Base-by-base conservation (phyloP, 2,329 filamentous ascomycete species). In the Knoxdaviesia proteae region DNA sequence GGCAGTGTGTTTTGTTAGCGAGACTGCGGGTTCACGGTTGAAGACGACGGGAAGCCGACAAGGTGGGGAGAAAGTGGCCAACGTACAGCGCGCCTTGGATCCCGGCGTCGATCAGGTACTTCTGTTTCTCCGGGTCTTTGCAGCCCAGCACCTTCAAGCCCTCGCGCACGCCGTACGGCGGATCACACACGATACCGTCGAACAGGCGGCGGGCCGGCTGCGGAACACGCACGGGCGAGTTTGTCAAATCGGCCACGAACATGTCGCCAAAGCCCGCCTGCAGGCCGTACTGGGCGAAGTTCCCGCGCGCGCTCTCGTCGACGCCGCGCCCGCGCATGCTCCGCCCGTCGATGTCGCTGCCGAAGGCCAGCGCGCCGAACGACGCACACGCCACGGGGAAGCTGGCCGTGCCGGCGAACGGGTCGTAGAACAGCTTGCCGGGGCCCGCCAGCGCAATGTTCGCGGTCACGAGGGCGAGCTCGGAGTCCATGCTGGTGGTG, bases 401-500 rank as follows among this genome's bases (percentile, higher is more conserved):
- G 43, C 84, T 88, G 5, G 88, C 90, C 0, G 90, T 96, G 5
- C 90, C 90, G 46, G 90, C 86, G 54, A 98, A 98, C 0, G 90
- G 90, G 51, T 98, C 90, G 53, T 88, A 94, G 52, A 93, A 83
- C 2, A 96, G 56, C 54, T 83, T 92, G 0, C 84, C 88, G 0
- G 86, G 81, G 0, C 65, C 77, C 0, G 86, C 86, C 9, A 83
- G 72, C 0, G 84, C 83, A 50, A 98, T 76, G 54, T 96, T 98
- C 2, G 88, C 90, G 0, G 87, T 94, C 29, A 98, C 65, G 1
- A 98, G 69, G 8, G 86, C 83, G 38, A 98, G 68, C 57, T 96
- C 90, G 0, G 88, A 82, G 56, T 98, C 90, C 90, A 98, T 96
- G 39, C 83, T 90, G 0, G 90, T 98, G 0, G 88, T 96, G 50